phyloP scores from a whole-genome alignment of 208 protist species.

The Acanthamoeba sp. region DNA sequence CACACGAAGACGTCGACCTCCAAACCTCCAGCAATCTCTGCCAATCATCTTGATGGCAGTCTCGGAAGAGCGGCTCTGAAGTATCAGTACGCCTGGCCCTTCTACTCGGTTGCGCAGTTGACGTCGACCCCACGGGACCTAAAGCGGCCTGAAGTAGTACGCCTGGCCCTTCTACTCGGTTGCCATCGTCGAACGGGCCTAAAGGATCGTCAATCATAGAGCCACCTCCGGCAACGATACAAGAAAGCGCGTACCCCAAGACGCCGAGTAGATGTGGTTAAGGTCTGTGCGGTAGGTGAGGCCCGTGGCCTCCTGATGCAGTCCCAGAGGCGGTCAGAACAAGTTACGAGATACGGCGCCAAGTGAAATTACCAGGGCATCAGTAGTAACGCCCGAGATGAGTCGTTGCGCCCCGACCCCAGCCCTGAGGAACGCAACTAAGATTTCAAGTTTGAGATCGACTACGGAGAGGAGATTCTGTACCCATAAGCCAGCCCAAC shows the following conservation, averaged over 20 bases:
- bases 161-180: background rate
- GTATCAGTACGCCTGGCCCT: background rate
- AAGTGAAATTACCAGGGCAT: background rate
- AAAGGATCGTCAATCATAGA: too few species aligned
- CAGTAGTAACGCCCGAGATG: background rate
- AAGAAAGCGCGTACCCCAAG: too few species aligned
- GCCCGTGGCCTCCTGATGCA: background rate
- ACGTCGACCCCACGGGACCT: too few species aligned
- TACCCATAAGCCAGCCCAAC: background rate
- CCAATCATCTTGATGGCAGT: too few species aligned
- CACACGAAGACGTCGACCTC: too few species aligned
- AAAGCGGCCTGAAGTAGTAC: background rate
- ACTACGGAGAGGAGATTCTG: too few species aligned
- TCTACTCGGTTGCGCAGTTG: background rate
- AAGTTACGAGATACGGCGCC: too few species aligned
- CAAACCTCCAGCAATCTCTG: too few species aligned
- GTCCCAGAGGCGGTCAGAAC: too few species aligned
- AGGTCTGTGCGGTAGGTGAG: background rate
- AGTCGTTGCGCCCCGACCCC: background rate
- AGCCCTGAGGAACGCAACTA: background rate
- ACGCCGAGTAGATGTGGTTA: background rate
- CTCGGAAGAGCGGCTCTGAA: background rate
- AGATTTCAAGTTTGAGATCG: background rate
- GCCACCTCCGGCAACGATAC: too few species aligned
- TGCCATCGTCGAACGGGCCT: slow-evolving; percentile 7